Evolutionary conservation across 208 protist species (phyloP).

Genomic region (Trypanosoma boissoni): DNA sequence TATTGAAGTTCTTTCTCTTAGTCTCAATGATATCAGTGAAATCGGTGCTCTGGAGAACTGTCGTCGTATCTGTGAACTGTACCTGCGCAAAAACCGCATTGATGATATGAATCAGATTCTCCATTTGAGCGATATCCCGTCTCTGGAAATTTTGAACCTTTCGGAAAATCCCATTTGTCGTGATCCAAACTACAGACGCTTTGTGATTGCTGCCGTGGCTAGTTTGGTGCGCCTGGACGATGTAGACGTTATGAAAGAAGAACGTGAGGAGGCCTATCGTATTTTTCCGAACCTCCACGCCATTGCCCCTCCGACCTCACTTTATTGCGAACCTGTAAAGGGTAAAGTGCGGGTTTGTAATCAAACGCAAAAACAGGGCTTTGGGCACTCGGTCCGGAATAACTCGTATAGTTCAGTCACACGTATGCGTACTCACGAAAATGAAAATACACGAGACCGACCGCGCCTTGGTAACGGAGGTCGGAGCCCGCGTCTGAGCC

Average conservation of each 20-base stretch:
- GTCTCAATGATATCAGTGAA: constrained; percentile 80
- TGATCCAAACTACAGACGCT: constrained; percentile 87
- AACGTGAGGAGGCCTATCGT: constrained; percentile 56
- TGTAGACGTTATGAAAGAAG: constrained; percentile 56
- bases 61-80: constrained; percentile 60
- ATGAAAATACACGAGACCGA: neutral
- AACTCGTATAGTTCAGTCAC: neutral
- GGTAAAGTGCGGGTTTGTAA: constrained; percentile 31
- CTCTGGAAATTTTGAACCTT: constrained; percentile 74
- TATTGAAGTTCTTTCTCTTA: constrained; percentile 85
- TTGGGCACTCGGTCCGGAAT: neutral
- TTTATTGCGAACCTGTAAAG: constrained; percentile 54
- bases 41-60: constrained; percentile 74
- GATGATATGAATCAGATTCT: constrained; percentile 85
- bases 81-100: constrained; percentile 85
- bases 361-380: neutral
- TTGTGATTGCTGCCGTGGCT: constrained; percentile 80
- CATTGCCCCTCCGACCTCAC: constrained; percentile 73
- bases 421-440: neutral
- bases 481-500: neutral
- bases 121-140: constrained; percentile 64
- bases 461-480: neutral
- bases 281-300: constrained; percentile 76
- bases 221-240: constrained; percentile 74
- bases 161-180: constrained; percentile 83